Evolutionary conservation across 139 green algal genomes (phyloP).

Genomic region (Nannochloris sp.): DNA sequence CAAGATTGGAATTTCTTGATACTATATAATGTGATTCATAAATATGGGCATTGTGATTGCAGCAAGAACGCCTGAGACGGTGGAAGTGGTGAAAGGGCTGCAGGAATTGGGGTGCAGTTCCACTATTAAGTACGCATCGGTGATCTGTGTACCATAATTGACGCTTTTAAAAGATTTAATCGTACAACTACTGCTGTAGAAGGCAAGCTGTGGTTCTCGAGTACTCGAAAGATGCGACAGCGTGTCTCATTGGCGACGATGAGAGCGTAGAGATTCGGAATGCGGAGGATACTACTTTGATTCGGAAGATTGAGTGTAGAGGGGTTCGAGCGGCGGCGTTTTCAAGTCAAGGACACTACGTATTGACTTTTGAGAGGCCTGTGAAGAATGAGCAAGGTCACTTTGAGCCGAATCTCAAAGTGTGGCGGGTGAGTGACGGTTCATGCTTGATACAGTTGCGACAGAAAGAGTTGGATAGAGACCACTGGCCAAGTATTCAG

Average conservation of each 20-base stretch:
- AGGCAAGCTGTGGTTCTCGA: slow-evolving; percentile 12
- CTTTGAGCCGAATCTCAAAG: slow-evolving; percentile 20
- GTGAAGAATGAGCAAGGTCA: slow-evolving; percentile 35
- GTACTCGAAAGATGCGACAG: slow-evolving; percentile 25
- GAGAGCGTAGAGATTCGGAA: slow-evolving; percentile 24
- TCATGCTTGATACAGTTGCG: slow-evolving; percentile 34
- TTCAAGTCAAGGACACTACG: slow-evolving; percentile 31
- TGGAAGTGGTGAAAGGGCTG: neutral
- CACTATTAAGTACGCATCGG: neutral
- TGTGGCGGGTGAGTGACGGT: slow-evolving; percentile 47
- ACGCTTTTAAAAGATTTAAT: neutral
- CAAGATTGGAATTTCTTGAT: too few relatives aligned
- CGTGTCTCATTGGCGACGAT: slow-evolving; percentile 15
- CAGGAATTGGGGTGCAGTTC: neutral
- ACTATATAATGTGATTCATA: neutral
- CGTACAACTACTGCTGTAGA: slow-evolving; percentile 14
- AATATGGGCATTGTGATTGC: slow-evolving; percentile 1
- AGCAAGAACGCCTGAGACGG: slow-evolving; percentile 22
- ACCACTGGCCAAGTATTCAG: slow-evolving; percentile 72
- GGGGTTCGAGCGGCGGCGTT: slow-evolving; percentile 33
- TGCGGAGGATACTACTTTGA: neutral
- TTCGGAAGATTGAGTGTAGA: slow-evolving; percentile 16
- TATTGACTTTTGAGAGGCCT: slow-evolving; percentile 54
- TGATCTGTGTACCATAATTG: neutral
- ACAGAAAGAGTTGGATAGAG: slow-evolving; percentile 52